A percentile compares a stretch with the other conserved stretches of the same genome.
Evolutionary conservation across 768 basidiomycete genomes (phyloP).

Genomic region (Leccinum imitatum): DNA sequence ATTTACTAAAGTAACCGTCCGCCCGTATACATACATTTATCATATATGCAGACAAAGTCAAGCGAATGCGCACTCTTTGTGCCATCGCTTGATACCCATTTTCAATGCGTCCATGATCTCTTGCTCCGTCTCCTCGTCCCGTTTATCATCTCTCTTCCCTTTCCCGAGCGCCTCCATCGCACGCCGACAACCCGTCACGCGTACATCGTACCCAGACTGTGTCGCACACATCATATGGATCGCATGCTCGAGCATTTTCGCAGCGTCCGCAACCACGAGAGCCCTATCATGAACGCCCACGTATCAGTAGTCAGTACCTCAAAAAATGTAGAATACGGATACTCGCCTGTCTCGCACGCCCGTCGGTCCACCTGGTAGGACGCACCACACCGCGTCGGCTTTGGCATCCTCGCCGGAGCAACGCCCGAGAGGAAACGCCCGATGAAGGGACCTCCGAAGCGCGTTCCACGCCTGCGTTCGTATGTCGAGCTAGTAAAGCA

Average conservation of each 20-base stretch:
- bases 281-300: slow-evolving; percentile 35
- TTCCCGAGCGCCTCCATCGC: slow-evolving; percentile 35
- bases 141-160: background rate
- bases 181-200: slow-evolving; percentile 32
- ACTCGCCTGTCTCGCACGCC: slow-evolving; percentile 26
- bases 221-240: slow-evolving; percentile 52
- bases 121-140: slow-evolving; percentile 1
- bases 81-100: slow-evolving; percentile 5
- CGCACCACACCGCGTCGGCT: slow-evolving; percentile 25
- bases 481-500: slow-evolving; percentile 28
- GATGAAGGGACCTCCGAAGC: slow-evolving; percentile 40
- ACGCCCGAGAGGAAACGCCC: slow-evolving; percentile 16
- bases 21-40: background rate
- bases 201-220: slow-evolving; percentile 45
- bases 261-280: slow-evolving; percentile 39
- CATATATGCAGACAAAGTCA: background rate
- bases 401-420: background rate
- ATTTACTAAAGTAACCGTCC: background rate
- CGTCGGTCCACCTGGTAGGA: slow-evolving; percentile 14
- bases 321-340: background rate
- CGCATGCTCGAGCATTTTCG: slow-evolving; percentile 48
- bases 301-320: background rate
- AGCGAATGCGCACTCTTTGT: background rate
- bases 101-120: slow-evolving; percentile 17
- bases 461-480: slow-evolving; percentile 39